phyloP scores from a whole-genome alignment of 2,329 filamentous ascomycete species.

The Aspergillus transmontanensis region DNA sequence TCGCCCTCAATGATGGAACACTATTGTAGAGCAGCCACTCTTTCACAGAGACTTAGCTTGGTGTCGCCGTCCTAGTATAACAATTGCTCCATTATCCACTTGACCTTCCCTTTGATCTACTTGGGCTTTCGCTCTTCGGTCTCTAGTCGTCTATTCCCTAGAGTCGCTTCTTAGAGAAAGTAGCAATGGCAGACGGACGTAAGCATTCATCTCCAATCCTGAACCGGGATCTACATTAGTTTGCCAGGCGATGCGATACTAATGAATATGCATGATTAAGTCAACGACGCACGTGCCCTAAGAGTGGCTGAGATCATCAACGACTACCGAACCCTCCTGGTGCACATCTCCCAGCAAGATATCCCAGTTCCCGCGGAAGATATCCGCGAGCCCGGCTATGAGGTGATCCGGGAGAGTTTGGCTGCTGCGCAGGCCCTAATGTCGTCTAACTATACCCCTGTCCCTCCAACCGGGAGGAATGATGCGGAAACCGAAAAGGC shows the following conservation, averaged over 20 bases:
- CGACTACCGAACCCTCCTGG: slow-evolving; percentile 64
- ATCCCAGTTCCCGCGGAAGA: slow-evolving; percentile 56
- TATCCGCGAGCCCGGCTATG: slow-evolving; percentile 61
- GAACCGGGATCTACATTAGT: neutral
- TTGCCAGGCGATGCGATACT: slow-evolving; percentile 10
- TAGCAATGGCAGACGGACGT: slow-evolving; percentile 61
- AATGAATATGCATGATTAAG: slow-evolving; percentile 39
- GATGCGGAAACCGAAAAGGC: slow-evolving; percentile 58
- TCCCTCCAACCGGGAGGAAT: slow-evolving; percentile 42
- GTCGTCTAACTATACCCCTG: slow-evolving; percentile 54
- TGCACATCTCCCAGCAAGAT: slow-evolving; percentile 59
- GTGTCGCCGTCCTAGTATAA: neutral
- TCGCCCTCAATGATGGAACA: slow-evolving; percentile 21
- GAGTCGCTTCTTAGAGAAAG: slow-evolving; percentile 6
- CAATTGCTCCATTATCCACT: slow-evolving; percentile 2
- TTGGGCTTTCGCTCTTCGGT: slow-evolving; percentile 4
- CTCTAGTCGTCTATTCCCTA: slow-evolving; percentile 7
- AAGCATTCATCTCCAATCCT: slow-evolving; percentile 30
- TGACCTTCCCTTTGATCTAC: neutral
- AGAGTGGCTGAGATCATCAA: slow-evolving; percentile 65
- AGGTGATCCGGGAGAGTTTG: slow-evolving; percentile 58
- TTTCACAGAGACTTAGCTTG: slow-evolving; percentile 7
- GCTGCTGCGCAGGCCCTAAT: slow-evolving; percentile 59
- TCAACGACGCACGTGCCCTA: slow-evolving; percentile 65
- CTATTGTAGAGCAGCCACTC: slow-evolving; percentile 16